Evolutionary conservation across 2,329 filamentous ascomycete species (phyloP).

Genomic region (Thielaviopsis populi): DNA sequence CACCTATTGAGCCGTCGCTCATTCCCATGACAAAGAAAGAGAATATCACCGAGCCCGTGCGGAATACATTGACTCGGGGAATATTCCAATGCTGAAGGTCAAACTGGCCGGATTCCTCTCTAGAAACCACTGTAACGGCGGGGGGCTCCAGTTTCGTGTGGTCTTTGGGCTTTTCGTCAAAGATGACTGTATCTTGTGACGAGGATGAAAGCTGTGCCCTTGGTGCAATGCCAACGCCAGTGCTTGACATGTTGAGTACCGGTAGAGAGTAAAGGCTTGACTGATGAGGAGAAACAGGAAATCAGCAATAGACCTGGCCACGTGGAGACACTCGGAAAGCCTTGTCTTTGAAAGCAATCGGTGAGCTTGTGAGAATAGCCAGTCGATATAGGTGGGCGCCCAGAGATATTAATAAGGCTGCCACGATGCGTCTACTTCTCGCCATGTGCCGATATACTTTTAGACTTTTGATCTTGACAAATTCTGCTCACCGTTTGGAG

Average conservation of each 20-base stretch:
- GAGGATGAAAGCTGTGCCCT: not conserved
- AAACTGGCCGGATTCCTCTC: constrained; percentile 11
- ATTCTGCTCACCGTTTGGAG: not conserved
- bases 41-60: constrained; percentile 44
- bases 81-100: constrained; percentile 45
- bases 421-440: not conserved
- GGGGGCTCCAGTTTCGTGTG: not conserved
- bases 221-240: not conserved
- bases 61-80: constrained; percentile 42
- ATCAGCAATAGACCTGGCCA: not conserved
- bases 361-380: not conserved
- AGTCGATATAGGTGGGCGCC: not conserved
- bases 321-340: not conserved
- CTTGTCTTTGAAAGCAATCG: not conserved
- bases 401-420: not conserved
- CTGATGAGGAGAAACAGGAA: not conserved
- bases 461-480: not conserved
- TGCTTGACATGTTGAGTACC: not conserved
- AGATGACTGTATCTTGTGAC: not conserved
- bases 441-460: not conserved
- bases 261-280: not conserved
- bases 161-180: constrained; percentile 9
- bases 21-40: constrained; percentile 51
- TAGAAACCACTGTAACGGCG: not conserved
- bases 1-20: constrained; percentile 52